These are phyloP conservation scores for Blastomyces gilchristii DNA, from an alignment of 2,329 filamentous ascomycete species.

Conservation along the genomic window DNA sequence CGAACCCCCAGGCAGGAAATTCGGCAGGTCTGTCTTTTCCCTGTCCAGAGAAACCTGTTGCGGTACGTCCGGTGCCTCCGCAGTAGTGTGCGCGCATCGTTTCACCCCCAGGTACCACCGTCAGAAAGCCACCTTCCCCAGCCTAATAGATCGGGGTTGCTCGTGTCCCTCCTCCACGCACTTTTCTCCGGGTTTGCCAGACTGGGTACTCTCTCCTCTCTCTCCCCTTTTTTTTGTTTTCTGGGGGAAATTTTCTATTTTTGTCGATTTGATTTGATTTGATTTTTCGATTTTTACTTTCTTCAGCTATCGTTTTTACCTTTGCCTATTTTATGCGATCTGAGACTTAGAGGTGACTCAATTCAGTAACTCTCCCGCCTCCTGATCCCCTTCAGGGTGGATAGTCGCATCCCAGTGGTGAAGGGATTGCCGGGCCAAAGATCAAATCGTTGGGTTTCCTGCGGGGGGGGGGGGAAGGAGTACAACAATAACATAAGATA, in stretches of 20 bases:
- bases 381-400: not conserved
- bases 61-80: not conserved
- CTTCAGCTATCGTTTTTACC: not conserved
- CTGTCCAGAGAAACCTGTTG: not conserved
- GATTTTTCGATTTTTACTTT: not conserved
- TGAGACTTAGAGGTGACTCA: not conserved
- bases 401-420: not conserved
- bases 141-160: not conserved
- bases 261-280: not conserved
- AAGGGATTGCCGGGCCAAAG: not conserved
- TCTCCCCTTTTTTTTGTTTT: not conserved
- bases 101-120: conserved; percentile 8
- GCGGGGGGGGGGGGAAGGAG: not conserved
- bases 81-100: not conserved
- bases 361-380: not conserved
- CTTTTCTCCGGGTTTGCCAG: not conserved
- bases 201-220: not conserved
- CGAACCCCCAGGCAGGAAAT: not conserved
- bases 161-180: not conserved
- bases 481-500: not conserved
- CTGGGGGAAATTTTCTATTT: not conserved
- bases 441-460: not conserved
- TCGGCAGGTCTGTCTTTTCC: not conserved
- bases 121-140: not conserved
- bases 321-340: not conserved